Evolutionary conservation across 129 eudicot species (phyloP), one percentile per base, ranked within the genome.

Genomic region (Centrapalus pauciflorus): DNA sequence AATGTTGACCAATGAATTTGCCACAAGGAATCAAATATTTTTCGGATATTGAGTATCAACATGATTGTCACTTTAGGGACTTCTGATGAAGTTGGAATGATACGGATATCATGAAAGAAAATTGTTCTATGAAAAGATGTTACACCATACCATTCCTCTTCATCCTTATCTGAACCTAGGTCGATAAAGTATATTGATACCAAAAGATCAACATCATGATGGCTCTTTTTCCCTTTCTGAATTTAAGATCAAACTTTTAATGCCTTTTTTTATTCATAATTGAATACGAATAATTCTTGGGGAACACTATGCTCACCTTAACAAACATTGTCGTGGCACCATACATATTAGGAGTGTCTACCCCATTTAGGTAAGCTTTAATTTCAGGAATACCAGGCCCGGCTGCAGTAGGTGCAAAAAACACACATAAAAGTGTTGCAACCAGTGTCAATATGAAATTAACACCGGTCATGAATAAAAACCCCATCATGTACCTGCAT

Each of bases 301-400:
- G 55, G 8, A 24, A 52, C 3, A 19, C 14, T 40, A 20, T 45
- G 50, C 73, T 14, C 4, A 92, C 98, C 96, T 91, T 91, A 61
- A 91, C 97, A 67, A 91, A 73, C 63, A 92, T 70, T 4, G 95
- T 80, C 61, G 85, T 79, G 10, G 96, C 95, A 69, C 96, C 96
- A 66, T 76, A 93, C 96, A 93, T 93, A 58, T 88, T 76, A 33
- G 98, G 98, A 5, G 96, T 88, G 64, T 93, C 98, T 35, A 93
- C 81, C 59, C 98, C 98, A 73, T 93, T 93, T 38, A 88, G 80
- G 80, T 88, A 93, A 54, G 98, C 98, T 82, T 93, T 93, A 24
- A 93, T 88, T 66, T 93, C 98, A 13, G 98, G 98, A 48, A 93
- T 93, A 37, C 98, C 98, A 16, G 98, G 96, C 24, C 96, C 98